phyloP scores from a whole-genome alignment of 352 stramenopile genomes.

The Saprolegnia parasitica region DNA sequence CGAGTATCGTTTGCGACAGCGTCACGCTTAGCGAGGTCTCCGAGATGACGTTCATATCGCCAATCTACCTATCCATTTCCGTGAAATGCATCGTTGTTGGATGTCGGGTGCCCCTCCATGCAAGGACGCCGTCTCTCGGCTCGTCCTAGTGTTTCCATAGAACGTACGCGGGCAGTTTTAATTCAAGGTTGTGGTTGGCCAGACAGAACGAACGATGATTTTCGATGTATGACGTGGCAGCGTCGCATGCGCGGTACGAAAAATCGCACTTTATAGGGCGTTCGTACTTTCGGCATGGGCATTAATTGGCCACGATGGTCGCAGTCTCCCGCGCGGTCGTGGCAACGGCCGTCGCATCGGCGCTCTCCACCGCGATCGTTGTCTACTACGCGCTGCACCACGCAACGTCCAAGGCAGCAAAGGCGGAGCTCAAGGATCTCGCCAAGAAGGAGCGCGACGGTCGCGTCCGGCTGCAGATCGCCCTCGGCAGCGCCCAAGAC shows the following conservation, averaged over 20 bases:
- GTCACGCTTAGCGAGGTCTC: too few species aligned
- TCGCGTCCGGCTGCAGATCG: constrained; percentile 27
- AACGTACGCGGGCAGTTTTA: too few species aligned
- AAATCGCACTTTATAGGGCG: not conserved
- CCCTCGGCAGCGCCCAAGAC: constrained; percentile 17
- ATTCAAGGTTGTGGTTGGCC: too few species aligned
- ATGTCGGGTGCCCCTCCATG: too few species aligned
- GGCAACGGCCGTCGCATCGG: not conserved
- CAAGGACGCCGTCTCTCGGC: too few species aligned
- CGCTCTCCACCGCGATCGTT: not conserved
- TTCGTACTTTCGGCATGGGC: not conserved
- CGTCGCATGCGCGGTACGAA: not conserved
- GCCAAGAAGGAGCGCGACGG: constrained; percentile 22
- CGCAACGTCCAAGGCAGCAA: not conserved
- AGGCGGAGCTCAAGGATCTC: constrained; percentile 17
- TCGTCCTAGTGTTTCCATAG: too few species aligned
- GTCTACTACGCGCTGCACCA: constrained; percentile 13
- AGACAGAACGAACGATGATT: too few species aligned
- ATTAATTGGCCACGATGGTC: constrained; percentile 1
- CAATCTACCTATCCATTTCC: too few species aligned
- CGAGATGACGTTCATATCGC: too few species aligned
- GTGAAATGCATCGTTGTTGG: too few species aligned
- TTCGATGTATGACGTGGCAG: not conserved
- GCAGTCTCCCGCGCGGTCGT: not conserved
- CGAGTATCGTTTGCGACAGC: too few species aligned